These are phyloP conservation scores for Triticum dicoccoides DNA, from an alignment of 176 grass and related monocot species.

Conservation along the genomic window DNA sequence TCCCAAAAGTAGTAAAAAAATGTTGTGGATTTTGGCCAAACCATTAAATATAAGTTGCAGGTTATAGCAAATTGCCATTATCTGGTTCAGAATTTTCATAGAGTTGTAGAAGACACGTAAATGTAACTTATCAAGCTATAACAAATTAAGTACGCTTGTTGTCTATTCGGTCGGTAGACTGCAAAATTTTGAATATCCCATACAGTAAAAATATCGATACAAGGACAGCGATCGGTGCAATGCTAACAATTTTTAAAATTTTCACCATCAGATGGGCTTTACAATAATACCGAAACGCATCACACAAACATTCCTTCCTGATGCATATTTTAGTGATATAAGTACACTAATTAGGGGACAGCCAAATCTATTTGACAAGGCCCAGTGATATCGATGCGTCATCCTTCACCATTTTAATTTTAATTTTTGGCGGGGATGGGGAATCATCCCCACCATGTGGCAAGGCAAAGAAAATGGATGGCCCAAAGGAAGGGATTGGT, in stretches of 20 bases:
- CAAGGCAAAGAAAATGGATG: slow-evolving; percentile 20
- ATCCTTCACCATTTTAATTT: slow-evolving; percentile 7
- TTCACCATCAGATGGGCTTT: background rate
- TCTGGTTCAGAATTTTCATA: background rate
- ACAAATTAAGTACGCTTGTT: background rate
- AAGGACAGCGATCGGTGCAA: slow-evolving; percentile 15
- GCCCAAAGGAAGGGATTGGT: slow-evolving; percentile 24
- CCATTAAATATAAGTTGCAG: too few relatives aligned
- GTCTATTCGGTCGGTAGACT: background rate
- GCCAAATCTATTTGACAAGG: slow-evolving; percentile 38
- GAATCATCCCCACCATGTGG: slow-evolving; percentile 40
- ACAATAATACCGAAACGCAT: slow-evolving; percentile 23
- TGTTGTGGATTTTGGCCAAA: background rate
- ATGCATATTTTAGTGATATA: slow-evolving; percentile 5
- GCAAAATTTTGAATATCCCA: background rate
- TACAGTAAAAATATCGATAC: background rate
- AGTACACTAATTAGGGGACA: slow-evolving; percentile 30
- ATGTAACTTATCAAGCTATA: background rate
- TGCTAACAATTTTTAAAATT: slow-evolving; percentile 24
- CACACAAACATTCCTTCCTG: background rate
- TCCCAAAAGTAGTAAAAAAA: too few relatives aligned
- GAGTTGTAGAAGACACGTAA: background rate
- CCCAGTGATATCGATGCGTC: slow-evolving; percentile 12
- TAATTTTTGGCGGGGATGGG: background rate
- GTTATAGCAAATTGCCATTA: too few relatives aligned